Percentiles rank a stretch among this genome's conserved stretches.
phyloP scores from a whole-genome alignment of 345 rosid species.

The Arabidopsis suecica region DNA sequence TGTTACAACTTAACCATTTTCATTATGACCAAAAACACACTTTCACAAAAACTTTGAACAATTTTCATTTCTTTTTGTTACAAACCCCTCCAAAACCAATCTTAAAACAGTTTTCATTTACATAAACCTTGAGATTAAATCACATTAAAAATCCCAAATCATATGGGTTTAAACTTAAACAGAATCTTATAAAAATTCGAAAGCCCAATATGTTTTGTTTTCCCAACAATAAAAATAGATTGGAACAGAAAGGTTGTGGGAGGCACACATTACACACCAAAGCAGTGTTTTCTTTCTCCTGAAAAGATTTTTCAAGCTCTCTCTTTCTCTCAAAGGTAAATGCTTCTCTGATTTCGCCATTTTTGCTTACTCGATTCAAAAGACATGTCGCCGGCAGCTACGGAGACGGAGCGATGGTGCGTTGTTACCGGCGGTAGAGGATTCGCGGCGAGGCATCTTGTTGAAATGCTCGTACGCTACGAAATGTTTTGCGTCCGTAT shows the following conservation, averaged over 20 bases:
- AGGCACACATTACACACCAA: constrained; percentile 7
- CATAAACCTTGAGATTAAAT: not conserved
- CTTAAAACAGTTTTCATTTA: no score
- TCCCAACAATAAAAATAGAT: not conserved
- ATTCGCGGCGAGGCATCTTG: constrained; percentile 83
- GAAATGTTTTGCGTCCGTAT: constrained; percentile 65
- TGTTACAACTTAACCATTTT: no score
- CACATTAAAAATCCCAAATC: not conserved
- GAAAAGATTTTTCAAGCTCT: not conserved
- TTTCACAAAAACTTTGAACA: no score
- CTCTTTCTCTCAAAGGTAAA: not conserved
- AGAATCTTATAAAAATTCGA: not conserved
- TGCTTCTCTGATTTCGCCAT: not conserved
- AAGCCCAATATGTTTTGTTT: not conserved
- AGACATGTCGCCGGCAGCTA: constrained; percentile 45
- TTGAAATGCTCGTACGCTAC: constrained; percentile 72
- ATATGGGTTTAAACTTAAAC: not conserved
- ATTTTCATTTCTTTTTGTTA: no score
- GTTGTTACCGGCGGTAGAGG: constrained; percentile 95
- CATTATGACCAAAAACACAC: no score
- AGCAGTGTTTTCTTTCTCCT: not conserved
- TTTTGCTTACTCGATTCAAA: not conserved
- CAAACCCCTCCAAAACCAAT: no score
- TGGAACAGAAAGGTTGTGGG: not conserved
- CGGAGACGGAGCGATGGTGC: constrained; percentile 67